Evolutionary conservation across 169 alveolate genomes (phyloP), one percentile per base, ranked within the genome.

Genomic region (Blepharisma undulans): DNA sequence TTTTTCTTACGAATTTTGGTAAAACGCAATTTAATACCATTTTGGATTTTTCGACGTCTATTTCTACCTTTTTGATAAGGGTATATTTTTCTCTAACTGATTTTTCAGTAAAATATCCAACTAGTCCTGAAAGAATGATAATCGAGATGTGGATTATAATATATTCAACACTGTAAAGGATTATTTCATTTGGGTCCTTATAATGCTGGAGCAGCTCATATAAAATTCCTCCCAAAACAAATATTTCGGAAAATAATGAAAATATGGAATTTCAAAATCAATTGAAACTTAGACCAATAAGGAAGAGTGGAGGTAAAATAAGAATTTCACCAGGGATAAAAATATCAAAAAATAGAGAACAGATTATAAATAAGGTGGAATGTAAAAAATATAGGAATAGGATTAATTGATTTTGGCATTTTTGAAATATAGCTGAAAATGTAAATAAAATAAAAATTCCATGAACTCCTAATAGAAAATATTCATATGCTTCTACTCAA

Each of bases 1-100:
- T 72, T 72, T 95, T 90, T 79, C 92, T 85, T 60, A 91, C 85
- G 21, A 91, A 91, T 71, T 74, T 80, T 1, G 95, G 95, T 21
- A 92, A 72, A 12, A 92, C 88, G 32, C 60, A 84, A 21, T 30
- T 30, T 22, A 84, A 32, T 22, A 84, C 34, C 32, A n/a, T 60
- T n/a, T 30, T 33, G 10, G 78, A 32, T 22, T 84, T 84, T 22
- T 84, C 74, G 14, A 34, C 25, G 8, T 84, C 78, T n/a, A 48
- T 84, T 36, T 84, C 32, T 22, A 61, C 79, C 25, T 48, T 84
- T 30, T 32, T 84, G 14, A 36, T 12, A 48, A 84, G 34, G 33
- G 74, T 22, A 29, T 36, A 84, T 22, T 34, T 27, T 36, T 48
- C 27, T 7, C 77, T 8, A 5, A 21, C 29, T 34, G 30, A 22